Evolutionary conservation across 2,329 filamentous ascomycete genomes (phyloP), one percentile per base, ranked within the genome.

Genomic region (Phaeoacremonium minimum): DNA sequence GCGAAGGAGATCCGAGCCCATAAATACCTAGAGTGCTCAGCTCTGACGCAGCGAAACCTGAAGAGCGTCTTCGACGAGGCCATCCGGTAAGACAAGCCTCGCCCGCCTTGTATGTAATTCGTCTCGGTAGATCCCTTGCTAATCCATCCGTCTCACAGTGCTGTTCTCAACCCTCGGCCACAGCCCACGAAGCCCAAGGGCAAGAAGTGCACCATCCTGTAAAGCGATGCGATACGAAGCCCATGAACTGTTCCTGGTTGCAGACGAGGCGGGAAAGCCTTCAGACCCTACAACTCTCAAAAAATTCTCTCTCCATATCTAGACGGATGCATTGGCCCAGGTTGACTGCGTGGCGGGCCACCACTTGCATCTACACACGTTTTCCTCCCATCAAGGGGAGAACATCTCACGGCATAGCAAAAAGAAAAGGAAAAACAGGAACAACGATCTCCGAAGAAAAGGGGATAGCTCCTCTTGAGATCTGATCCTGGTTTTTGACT

Each of bases 51-150:
- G 72, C 77, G 91, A 56, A 96, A 96, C 64, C 67, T 98, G 52
- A 98, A 98, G 82, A 95, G 88, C 55, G 93, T 98, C 33, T 98
- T 98, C 58, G 93, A 98, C 58, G 91, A 96, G 67, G 93, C 93
- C 20, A 98, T 98, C 58, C 84, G 93, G 93, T 97, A 69, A 52
- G 83, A 67, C 28, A 7, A 7, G 11, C 4, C n/a, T 9, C 16
- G 12, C 13, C 4, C 14, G 28, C 15, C 30, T 16, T 28, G 26
- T 37, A 13, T 15, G 46, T 46, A 38, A 31, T 30, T 43, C 46
- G 29, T 53, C 12, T n/a, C 17, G 9, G 12, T 29, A 30, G 51
- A 47, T 51, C 51, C 45, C 50, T 46, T 43, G 20, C 26, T 26
- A 28, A 48, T 45, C 46, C 55, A 38, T 44, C 42, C 32, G 42